Conservation (phyloP, 495 filamentous ascomycete species). For the Xylaria telfairii region DNA sequence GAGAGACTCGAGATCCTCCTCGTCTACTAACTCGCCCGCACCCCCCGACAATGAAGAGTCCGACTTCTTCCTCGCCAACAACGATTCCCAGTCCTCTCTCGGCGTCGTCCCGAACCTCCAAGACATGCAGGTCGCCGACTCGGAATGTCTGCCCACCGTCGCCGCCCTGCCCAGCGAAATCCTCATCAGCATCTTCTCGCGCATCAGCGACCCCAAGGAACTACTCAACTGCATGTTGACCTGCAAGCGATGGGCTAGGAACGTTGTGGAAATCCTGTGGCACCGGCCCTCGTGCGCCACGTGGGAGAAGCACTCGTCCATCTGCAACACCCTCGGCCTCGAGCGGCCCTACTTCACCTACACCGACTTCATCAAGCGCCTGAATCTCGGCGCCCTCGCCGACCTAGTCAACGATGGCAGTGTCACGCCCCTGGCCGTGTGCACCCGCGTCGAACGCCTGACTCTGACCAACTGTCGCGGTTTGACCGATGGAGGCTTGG, state of each 20-base stretch:
- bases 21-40: slow-evolving; percentile 83
- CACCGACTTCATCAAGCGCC: slow-evolving; percentile 81
- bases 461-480: slow-evolving; percentile 90
- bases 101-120: slow-evolving; percentile 73
- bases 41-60: slow-evolving; percentile 82
- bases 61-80: slow-evolving; percentile 84
- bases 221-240: slow-evolving; percentile 90
- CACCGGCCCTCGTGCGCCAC: slow-evolving; percentile 88
- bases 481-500: slow-evolving; percentile 83
- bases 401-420: slow-evolving; percentile 86
- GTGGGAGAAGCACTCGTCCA: slow-evolving; percentile 77
- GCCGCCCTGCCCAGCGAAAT: slow-evolving; percentile 90
- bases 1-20: slow-evolving; percentile 59
- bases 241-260: slow-evolving; percentile 89
- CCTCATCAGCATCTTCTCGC: slow-evolving; percentile 88
- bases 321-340: slow-evolving; percentile 75
- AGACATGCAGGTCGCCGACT: slow-evolving; percentile 68
- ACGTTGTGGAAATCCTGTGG: slow-evolving; percentile 93
- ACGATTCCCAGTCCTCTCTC: slow-evolving; percentile 90
- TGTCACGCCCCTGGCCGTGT: slow-evolving; percentile 77
- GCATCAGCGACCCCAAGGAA: slow-evolving; percentile 75
- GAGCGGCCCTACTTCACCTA: slow-evolving; percentile 81
- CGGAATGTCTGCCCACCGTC: slow-evolving; percentile 74
- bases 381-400: slow-evolving; percentile 84
- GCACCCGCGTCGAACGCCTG: slow-evolving; percentile 90